Base-by-base conservation (phyloP, 2,329 filamentous ascomycete species). In the Botryotinia convoluta region DNA sequence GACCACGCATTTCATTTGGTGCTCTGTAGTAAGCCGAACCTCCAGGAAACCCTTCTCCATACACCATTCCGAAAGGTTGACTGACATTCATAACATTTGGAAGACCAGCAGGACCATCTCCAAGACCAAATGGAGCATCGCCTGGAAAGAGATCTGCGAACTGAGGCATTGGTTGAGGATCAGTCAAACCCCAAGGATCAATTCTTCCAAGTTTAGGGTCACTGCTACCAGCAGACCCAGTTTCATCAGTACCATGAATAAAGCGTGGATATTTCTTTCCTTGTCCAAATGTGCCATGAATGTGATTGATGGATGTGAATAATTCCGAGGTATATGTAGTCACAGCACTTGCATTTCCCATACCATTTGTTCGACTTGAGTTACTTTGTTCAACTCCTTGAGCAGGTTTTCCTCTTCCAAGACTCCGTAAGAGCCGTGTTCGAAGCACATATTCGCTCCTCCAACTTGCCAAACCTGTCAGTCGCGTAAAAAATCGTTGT, bases 11-110 rank as follows among this genome's bases (percentile, higher is more conserved):
- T 82, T 97, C 94, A 64, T 90, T 89, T 2, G 87, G 86, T 16
- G 90, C 89, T 48, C 94, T 91, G 79, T 92, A 97, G 81, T 95
- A 96, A 62, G 90, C 87, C 72, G 91, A 90, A 5, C 95, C 95
- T 67, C 93, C 93, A 0, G 94, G 94, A 72, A 92, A 93, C 2
- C 94, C 95, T 84, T 97, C 94, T 4, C 94, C 95, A 71, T 93
- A 91, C 12, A 97, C 84, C 83, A 95, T 89, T 14, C 95, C 95
- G 80, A 93, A 95, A 14, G 89, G 88, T 78, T 95, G 93, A 79
- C 94, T 97, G 51, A 97, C 89, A 80, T 97, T 95, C 92, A 98
- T 95, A 51, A 92, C 88, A 79, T 98, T 98, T 1, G 93, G 93
- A 37, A 91, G 84, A 26, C 92, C 93, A 16, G 94, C 90, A 69